Evolutionary conservation across 352 stramenopile species (phyloP).

Genomic region (Globisporangium nagaii): DNA sequence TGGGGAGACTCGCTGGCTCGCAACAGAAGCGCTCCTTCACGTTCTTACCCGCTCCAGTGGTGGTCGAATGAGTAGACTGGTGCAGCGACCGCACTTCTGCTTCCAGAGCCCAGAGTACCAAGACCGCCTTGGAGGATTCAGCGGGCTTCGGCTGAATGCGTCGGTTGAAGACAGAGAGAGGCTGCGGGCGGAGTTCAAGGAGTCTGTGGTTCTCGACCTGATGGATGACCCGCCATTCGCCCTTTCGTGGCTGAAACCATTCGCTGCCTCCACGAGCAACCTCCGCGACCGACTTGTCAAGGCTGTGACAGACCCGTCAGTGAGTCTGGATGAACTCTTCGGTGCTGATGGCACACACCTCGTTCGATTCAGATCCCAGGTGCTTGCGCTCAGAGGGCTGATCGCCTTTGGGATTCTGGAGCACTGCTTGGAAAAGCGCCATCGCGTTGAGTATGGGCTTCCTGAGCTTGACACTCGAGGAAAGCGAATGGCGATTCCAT

Average conservation of each 20-base stretch:
- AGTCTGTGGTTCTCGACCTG: slow-evolving; percentile 50
- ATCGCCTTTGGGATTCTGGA: slow-evolving; percentile 77
- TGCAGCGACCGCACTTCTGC: slow-evolving; percentile 33
- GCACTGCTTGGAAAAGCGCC: slow-evolving; percentile 80
- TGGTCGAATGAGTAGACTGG: slow-evolving; percentile 22
- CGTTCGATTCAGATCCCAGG: slow-evolving; percentile 18
- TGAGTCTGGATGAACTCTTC: slow-evolving; percentile 20
- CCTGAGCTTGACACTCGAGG: slow-evolving; percentile 20
- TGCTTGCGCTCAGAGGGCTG: slow-evolving; percentile 71
- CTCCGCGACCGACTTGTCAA: slow-evolving; percentile 20
- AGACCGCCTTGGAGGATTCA: slow-evolving; percentile 28
- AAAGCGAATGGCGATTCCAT: slow-evolving; percentile 85
- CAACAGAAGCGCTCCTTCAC: slow-evolving; percentile 39
- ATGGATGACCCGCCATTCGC: slow-evolving; percentile 57
- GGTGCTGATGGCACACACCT: slow-evolving; percentile 10
- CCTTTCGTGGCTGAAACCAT: slow-evolving; percentile 54
- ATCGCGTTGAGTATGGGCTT: slow-evolving; percentile 79
- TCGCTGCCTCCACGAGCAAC: slow-evolving; percentile 5
- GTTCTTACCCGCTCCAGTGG: slow-evolving; percentile 13
- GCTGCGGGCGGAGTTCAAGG: slow-evolving; percentile 19
- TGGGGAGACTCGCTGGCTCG: slow-evolving; percentile 47
- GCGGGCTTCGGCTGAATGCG: slow-evolving; percentile 36
- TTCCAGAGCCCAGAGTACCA: slow-evolving; percentile 31
- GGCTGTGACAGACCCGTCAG: slow-evolving; percentile 27
- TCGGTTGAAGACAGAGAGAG: slow-evolving; percentile 13